These are phyloP conservation scores for Penicillium psychrosexuale DNA, from an alignment of 2,329 filamentous ascomycete species.

Conservation along the genomic window DNA sequence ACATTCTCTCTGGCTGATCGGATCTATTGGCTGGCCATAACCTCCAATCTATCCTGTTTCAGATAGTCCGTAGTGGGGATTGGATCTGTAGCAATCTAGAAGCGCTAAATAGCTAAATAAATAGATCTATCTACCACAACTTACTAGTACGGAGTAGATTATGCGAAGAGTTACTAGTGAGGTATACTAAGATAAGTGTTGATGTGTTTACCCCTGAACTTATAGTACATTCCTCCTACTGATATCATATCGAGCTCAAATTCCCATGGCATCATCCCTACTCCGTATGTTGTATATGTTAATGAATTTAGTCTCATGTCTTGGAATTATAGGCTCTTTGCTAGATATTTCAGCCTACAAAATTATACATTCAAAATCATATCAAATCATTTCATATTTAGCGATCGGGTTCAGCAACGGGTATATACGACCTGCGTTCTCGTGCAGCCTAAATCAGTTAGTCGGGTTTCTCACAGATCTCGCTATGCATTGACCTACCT, in stretches of 20 bases:
- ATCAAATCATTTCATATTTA: neutral
- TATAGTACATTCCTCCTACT: neutral
- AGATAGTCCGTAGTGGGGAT: neutral
- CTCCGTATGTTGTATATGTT: too few species aligned
- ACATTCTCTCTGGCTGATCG: neutral
- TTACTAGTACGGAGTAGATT: neutral
- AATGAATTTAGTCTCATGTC: neutral
- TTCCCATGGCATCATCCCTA: neutral
- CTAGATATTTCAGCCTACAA: neutral
- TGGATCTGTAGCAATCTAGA: neutral
- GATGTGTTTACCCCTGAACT: neutral
- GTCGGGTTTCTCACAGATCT: neutral
- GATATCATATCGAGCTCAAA: neutral
- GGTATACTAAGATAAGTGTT: neutral
- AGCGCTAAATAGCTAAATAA: neutral
- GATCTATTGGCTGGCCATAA: neutral
- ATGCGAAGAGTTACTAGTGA: neutral
- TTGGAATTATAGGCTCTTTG: neutral
- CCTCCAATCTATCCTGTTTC: neutral
- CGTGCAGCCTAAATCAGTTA: conserved; percentile 40
- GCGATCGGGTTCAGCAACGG: conserved; percentile 40
- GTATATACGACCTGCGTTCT: conserved; percentile 52
- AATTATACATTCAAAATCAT: neutral
- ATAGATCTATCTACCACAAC: neutral
- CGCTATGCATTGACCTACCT: conserved; percentile 39